Evolutionary conservation across 176 grass and related monocot genomes (phyloP), one percentile per base, ranked within the genome.

Genomic region (Sorghum bicolor): DNA sequence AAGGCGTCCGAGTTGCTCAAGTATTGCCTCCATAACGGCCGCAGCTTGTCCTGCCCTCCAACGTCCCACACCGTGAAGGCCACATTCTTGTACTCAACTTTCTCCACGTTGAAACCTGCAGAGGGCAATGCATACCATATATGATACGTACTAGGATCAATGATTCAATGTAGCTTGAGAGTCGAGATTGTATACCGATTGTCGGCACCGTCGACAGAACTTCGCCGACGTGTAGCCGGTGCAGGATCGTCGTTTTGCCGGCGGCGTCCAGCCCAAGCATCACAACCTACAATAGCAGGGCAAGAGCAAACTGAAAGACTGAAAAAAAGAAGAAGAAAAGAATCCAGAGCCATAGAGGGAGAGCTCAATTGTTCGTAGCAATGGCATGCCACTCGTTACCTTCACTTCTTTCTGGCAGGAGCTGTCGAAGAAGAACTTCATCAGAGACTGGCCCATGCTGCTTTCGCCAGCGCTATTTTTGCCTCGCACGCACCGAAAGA

Each of bases 401-500:
- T 82, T 90, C 45, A 87, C 78, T 74, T 86, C 68, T 40, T 79
- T 86, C 0, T 39, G 31, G 74, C 80, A 82, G 47, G 82, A 86
- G 39, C 32, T 80, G 74, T 83, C 88, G 74, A 90, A 90, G 67
- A 90, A 86, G 64, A 90, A 84, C 66, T 86, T 90, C 79, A 85
- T 77, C 45, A 90, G 70, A 26, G 84, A 77, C 50, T 86, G 88
- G 0, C 88, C 84, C 88, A 90, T 90, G n/a, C 12, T 90, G n/a
- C 12, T 14, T 24, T 19, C 12, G 57, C 33, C 15, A 1, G 10
- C 5, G 25, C 5, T 20, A 9, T 22, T 5, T 5, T 31, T 8
- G 48, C 15, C 39, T 60, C 55, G 55, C 55, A 60, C 22, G 66
- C 48, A 2, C 2, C 25, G 15, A 20, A 2, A 15, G n/a, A n/a